Evolutionary conservation across 257 asterid genomes (phyloP), one percentile per base, ranked within the genome.

Genomic region (Dorcoceras hygrometricum): DNA sequence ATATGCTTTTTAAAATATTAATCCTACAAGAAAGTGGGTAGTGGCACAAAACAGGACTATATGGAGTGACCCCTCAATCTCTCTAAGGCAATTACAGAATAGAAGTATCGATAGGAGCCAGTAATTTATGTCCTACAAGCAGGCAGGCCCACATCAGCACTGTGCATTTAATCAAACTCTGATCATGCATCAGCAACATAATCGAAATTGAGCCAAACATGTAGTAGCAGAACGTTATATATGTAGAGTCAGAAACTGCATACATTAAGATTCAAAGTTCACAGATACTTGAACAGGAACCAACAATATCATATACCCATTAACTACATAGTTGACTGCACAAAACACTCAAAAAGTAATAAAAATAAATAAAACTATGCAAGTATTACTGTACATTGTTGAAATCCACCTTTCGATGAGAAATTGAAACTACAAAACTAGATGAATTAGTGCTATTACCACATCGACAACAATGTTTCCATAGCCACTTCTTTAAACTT

Each of bases 401-500:
- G 43, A n/a, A n/a, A 57, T 43, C 32, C 51, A 22, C 50, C 39
- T 19, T 24, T 54, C 16, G 68, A 63, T 65, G 8, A 25, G 61
- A 50, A 66, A 51, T 26, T 58, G 8, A 25, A 62, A 46, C 50
- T 71, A 57, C 39, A 65, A 51, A 74, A 68, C 69, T 36, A 54
- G 32, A 66, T 29, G 26, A 23, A 27, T 31, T 50, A 19, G 58
- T 28, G 51, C 8, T 46, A 67, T 68, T 62, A 62, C 70, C 1
- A 39, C 34, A 25, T 43, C 70, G 55, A 73, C 34, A 58, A 23
- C 28, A 39, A 43, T 0, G 48, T 28, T 23, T 55, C 64, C 56
- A 54, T 28, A 6, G 54, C 28, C 36, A 46, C 34, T 50, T 75
- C 20, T 55, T 20, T 26, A 26, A 27, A 73, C 96, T 78, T 86